These are phyloP conservation scores for Fragaria vesca DNA, from an alignment of 306 rosid species.

Conservation along the genomic window DNA sequence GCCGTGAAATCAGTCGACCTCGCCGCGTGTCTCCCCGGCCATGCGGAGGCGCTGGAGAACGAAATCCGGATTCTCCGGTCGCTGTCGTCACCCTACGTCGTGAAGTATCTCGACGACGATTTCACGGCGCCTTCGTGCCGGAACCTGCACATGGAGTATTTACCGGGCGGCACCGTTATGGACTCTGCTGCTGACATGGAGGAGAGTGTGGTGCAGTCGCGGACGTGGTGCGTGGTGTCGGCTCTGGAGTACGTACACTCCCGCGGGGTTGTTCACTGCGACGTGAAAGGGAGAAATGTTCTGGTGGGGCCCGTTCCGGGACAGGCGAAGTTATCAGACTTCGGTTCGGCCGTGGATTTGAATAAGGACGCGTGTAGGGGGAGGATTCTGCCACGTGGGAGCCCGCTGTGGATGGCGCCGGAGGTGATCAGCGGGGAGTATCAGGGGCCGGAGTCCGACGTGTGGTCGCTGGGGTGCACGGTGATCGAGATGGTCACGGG, in stretches of 20 bases:
- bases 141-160: constrained; percentile 70
- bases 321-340: constrained; percentile 69
- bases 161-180: constrained; percentile 75
- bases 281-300: constrained; percentile 75
- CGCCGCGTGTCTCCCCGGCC: constrained; percentile 27
- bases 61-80: constrained; percentile 64
- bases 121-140: constrained; percentile 49
- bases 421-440: constrained; percentile 72
- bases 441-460: constrained; percentile 82
- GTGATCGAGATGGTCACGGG: constrained; percentile 81
- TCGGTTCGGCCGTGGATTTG: constrained; percentile 60
- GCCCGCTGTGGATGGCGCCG: constrained; percentile 99
- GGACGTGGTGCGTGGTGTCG: constrained; percentile 59
- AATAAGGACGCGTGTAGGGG: neutral
- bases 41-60: constrained; percentile 56
- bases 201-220: constrained; percentile 44
- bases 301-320: constrained; percentile 33
- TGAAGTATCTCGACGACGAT: constrained; percentile 59
- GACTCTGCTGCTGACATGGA: constrained; percentile 50
- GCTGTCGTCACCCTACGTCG: constrained; percentile 58
- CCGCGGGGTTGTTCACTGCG: constrained; percentile 72
- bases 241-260: constrained; percentile 64
- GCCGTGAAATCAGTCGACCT: constrained; percentile 81
- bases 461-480: constrained; percentile 95
- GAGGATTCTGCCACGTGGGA: constrained; percentile 57